Evolutionary conservation across 2,329 filamentous ascomycete species (phyloP).

Genomic region (Pseudogymnoascus sp.): DNA sequence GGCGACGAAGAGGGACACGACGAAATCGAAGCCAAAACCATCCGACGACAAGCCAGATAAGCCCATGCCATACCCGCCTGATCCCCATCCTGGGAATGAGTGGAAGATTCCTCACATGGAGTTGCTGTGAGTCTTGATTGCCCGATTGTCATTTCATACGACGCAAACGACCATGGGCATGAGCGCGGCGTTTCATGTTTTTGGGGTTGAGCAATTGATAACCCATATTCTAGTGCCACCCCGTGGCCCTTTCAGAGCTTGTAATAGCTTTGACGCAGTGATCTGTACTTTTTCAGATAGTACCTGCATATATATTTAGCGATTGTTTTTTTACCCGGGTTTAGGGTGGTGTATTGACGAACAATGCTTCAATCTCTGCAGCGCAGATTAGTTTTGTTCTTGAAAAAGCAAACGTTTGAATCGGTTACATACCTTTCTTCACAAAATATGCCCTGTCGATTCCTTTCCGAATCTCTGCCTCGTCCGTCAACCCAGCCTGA

Average conservation of each 20-base stretch:
- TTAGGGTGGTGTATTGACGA: conserved; percentile 1
- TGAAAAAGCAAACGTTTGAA: not conserved
- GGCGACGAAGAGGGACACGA: conserved; percentile 56
- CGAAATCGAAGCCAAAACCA: not conserved
- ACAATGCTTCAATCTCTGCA: conserved; percentile 85
- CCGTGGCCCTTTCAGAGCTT: not conserved
- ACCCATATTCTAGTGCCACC: conserved; percentile 2
- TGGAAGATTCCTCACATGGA: conserved; percentile 8
- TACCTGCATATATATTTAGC: conserved; percentile 48
- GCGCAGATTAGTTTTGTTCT: conserved; percentile 3
- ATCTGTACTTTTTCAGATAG: conserved; percentile 85
- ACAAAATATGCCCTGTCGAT: conserved; percentile 79
- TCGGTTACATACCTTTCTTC: conserved; percentile 61
- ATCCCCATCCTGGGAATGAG: conserved; percentile 9
- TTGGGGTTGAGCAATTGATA: not conserved
- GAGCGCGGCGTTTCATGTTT: not conserved
- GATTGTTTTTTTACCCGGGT: not conserved
- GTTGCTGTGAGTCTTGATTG: conserved; percentile 4
- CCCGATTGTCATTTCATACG: not conserved
- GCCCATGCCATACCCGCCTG: conserved; percentile 4
- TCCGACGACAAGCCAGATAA: not conserved
- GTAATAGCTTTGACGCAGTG: conserved; percentile 44
- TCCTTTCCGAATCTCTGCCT: conserved; percentile 65
- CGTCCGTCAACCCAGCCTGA: conserved; percentile 61
- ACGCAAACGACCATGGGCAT: conserved; percentile 2